Base-by-base conservation (phyloP, 768 basidiomycete genomes). In the Pleurotus eryngii region DNA sequence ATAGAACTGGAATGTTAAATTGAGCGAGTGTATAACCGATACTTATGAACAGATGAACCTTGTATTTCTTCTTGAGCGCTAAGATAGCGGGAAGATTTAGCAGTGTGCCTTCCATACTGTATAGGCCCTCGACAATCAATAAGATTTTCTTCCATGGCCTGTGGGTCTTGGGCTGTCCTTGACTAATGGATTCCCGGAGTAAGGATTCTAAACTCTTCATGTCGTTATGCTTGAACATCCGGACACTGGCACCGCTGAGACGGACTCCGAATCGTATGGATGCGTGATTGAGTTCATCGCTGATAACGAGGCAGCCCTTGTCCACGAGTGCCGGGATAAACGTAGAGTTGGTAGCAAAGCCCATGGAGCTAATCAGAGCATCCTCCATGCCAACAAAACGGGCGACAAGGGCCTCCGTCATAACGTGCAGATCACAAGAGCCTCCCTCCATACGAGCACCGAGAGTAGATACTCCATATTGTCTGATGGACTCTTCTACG, bases 71-170 rank as follows among this genome's bases (percentile, higher is more conserved):
- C 79, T 97, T 98, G 53, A 99, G 79, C 61, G 90, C 89, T 57
- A 98, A 64, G 55, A 99, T 76, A 11, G 66, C 77, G 3, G 95
- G 97, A 43, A 99, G 66, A 68, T 98, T 85, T 37, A 90, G 85
- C 62, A 98, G 65, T 7, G 92, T 95, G n/a, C 97, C 97, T 73
- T 98, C 97, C 97, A 99, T 99, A 60, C 91, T 94, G 75, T 93
- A 98, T 45, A 99, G 71, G 2, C 97, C 97, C 69, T 99, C 97
- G 11, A 98, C 93, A 55, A 97, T 84, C 45, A 99, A 62, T 39
- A 99, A 71, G 59, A 99, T 98, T 78, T 96, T 98, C 78, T 96
- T 97, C 97, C 97, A 98, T 11, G 96, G 96, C n/a, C 97, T 75
- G 66, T 98, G 97, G 0, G 95, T 97, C 75, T 95, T 89, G 3